Conservation (phyloP, 75 land plant species). For the Pinus tabuliformis region DNA sequence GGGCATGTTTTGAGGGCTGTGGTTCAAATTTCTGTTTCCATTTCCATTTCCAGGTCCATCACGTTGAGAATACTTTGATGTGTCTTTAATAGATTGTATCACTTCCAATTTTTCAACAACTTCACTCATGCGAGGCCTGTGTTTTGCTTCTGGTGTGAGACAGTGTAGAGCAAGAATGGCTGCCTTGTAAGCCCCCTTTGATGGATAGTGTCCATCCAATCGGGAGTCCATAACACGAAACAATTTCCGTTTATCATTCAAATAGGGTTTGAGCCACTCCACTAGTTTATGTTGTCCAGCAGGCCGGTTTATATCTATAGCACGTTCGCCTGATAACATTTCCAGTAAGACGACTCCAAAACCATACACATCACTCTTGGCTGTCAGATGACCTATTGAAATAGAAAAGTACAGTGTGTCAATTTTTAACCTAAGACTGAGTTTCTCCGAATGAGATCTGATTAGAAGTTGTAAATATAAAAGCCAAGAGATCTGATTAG, state of each 20-base stretch:
- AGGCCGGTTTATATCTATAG: conserved; percentile 49
- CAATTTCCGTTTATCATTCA: conserved; percentile 36
- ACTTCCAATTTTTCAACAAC: conserved; percentile 34
- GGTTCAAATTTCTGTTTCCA: not conserved
- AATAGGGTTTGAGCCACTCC: conserved; percentile 48
- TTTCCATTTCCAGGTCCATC: conserved; percentile 4
- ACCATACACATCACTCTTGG: conserved; percentile 69
- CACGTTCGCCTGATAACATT: conserved; percentile 44
- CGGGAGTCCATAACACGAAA: conserved; percentile 41
- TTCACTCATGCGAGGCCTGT: conserved; percentile 55
- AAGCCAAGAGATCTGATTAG: not conserved
- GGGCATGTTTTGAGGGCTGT: not conserved
- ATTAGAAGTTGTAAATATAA: not conserved
- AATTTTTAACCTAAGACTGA: conserved; percentile 1
- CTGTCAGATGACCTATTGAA: conserved; percentile 57
- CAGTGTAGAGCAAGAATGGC: conserved; percentile 39
- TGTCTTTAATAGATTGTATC: conserved; percentile 21
- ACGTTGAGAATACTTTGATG: not conserved
- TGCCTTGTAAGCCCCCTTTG: conserved; percentile 34
- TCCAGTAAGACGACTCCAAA: conserved; percentile 76
- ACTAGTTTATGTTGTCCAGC: conserved; percentile 45
- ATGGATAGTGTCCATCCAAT: conserved; percentile 38
- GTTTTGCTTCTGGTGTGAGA: conserved; percentile 37
- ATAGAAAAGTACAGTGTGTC: conserved; percentile 4
- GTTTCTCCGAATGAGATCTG: not conserved